Conservation (phyloP, 495 filamentous ascomycete genomes). For the Hypoxylon intermedium region DNA sequence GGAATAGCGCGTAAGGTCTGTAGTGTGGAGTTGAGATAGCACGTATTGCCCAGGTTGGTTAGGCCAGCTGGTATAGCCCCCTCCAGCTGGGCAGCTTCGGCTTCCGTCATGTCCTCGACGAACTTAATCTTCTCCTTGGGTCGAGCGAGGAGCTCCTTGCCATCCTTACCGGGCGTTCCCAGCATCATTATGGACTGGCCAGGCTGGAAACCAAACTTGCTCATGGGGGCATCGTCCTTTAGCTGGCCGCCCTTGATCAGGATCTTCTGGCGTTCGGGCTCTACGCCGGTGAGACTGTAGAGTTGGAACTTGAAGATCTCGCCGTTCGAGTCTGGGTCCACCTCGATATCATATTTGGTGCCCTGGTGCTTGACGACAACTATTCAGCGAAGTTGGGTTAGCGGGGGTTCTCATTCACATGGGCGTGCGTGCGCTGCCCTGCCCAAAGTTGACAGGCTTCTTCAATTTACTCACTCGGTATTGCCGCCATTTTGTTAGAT, state of each 20-base stretch:
- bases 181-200: constrained; percentile 95
- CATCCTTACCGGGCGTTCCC: constrained; percentile 77
- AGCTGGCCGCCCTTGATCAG: constrained; percentile 91
- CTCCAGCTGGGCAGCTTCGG: constrained; percentile 80
- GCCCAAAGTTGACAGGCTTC: not conserved
- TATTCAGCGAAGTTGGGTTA: constrained; percentile 45
- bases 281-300: constrained; percentile 92
- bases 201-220: constrained; percentile 81
- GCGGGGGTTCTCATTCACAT: too few relatives aligned
- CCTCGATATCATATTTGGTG: constrained; percentile 91
- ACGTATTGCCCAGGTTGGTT: constrained; percentile 94
- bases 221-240: constrained; percentile 91
- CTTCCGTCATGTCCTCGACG: constrained; percentile 96
- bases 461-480: constrained; percentile 59
- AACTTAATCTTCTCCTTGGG: constrained; percentile 88
- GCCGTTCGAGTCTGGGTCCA: constrained; percentile 82
- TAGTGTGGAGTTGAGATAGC: constrained; percentile 96
- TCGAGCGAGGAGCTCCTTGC: constrained; percentile 65
- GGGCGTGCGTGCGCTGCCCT: too few relatives aligned
- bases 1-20: constrained; percentile 89
- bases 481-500: constrained; percentile 61
- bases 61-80: constrained; percentile 89
- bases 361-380: constrained; percentile 94
- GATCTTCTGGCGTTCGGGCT: constrained; percentile 95
- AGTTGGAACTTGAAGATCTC: constrained; percentile 96